A percentile compares a stretch with the other conserved stretches of the same genome.
These are phyloP conservation scores for Babesia caballi DNA, from an alignment of 169 alveolate genomes.

Conservation along the genomic window DNA sequence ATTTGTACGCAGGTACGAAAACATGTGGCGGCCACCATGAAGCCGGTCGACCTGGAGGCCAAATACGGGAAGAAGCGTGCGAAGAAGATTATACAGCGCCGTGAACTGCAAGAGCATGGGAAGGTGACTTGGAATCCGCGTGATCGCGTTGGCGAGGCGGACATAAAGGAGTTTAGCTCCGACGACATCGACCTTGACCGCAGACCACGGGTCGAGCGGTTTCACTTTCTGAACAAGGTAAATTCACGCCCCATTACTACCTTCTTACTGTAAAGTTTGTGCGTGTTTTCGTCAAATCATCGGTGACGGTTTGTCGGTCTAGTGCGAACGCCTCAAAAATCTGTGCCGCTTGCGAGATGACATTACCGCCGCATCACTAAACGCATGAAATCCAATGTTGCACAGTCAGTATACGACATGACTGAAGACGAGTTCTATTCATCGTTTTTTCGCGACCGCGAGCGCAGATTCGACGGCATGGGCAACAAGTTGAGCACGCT, in stretches of 20 bases:
- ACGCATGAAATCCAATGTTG: neutral
- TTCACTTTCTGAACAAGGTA: slow-evolving; percentile 28
- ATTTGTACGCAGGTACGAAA: neutral
- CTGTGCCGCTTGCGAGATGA: too few relatives aligned
- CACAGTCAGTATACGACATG: slow-evolving; percentile 51
- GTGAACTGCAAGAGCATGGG: slow-evolving; percentile 18
- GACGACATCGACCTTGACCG: slow-evolving; percentile 18
- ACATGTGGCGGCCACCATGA: slow-evolving; percentile 8
- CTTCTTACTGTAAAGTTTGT: too few relatives aligned
- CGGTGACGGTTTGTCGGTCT: too few relatives aligned
- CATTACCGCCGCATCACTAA: too few relatives aligned
- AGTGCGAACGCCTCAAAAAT: too few relatives aligned
- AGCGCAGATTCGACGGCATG: slow-evolving; percentile 46
- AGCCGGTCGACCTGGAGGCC: slow-evolving; percentile 22
- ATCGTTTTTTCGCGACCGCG: slow-evolving; percentile 55
- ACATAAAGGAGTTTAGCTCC: neutral
- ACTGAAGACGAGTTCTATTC: slow-evolving; percentile 54
- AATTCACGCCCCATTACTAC: neutral
- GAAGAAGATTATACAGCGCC: slow-evolving; percentile 8
- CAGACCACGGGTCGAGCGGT: slow-evolving; percentile 10
- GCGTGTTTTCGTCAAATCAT: too few relatives aligned
- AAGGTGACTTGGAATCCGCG: slow-evolving; percentile 12
- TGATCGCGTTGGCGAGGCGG: neutral
- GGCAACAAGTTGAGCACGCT: slow-evolving; percentile 18
- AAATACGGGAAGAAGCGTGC: slow-evolving; percentile 16